Evolutionary conservation across 768 basidiomycete genomes (phyloP).

Genomic region (Rhodotorula graminis): DNA sequence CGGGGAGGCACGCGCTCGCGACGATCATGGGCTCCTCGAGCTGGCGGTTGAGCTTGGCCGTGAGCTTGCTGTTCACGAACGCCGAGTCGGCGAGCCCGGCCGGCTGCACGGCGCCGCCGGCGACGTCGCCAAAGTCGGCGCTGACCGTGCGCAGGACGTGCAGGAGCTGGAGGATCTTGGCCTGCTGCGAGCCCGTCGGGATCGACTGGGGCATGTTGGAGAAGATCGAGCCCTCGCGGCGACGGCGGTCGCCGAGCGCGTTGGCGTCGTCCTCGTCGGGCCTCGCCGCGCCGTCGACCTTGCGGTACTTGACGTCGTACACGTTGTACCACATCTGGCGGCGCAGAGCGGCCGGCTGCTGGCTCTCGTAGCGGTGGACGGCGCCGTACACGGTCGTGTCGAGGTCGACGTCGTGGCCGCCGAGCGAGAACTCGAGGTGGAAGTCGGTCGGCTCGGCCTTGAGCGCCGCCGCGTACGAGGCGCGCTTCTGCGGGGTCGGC

Average conservation of each 20-base stretch:
- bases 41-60: constrained; percentile 94
- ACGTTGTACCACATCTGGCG: constrained; percentile 66
- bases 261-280: constrained; percentile 29
- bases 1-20: constrained; percentile 91
- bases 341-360: constrained; percentile 38
- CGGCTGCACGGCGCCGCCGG: background rate
- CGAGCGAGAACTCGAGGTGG: constrained; percentile 95
- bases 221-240: constrained; percentile 54
- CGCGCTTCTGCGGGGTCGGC: constrained; percentile 17
- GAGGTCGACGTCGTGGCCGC: constrained; percentile 73
- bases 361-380: constrained; percentile 77
- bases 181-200: constrained; percentile 74
- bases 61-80: constrained; percentile 95
- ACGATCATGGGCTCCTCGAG: constrained; percentile 99
- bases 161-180: constrained; percentile 84
- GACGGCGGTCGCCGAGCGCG: constrained; percentile 13
- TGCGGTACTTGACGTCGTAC: constrained; percentile 88
- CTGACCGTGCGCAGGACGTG: constrained; percentile 81
- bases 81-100: constrained; percentile 63
- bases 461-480: constrained; percentile 87
- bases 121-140: constrained; percentile 45
- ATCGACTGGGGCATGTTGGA: constrained; percentile 68
- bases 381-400: constrained; percentile 95
- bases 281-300: constrained; percentile 60
- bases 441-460: constrained; percentile 90